phyloP scores from a whole-genome alignment of 2,329 filamentous ascomycete species.

The Tolypocladium ovalisporum region DNA sequence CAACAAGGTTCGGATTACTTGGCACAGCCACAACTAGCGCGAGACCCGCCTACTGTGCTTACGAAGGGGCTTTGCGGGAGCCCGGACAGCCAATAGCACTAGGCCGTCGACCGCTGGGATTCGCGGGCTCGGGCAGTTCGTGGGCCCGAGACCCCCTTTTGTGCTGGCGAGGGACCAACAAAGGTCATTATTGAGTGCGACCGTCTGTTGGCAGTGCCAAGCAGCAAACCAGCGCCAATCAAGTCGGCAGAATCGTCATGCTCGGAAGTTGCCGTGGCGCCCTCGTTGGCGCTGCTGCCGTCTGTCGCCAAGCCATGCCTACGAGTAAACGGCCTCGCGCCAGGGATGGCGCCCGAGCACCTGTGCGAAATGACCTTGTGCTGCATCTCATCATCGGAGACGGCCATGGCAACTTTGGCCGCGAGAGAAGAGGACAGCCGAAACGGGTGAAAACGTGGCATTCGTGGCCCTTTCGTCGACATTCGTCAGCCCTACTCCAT shows the following conservation, averaged over 20 bases:
- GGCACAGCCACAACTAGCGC: background rate
- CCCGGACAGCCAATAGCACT: background rate
- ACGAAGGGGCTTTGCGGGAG: background rate
- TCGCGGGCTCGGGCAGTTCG: background rate
- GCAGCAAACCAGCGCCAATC: background rate
- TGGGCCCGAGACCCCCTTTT: background rate
- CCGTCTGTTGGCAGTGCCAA: background rate
- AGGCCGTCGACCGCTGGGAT: no score
- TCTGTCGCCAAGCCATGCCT: no score
- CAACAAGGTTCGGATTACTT: background rate
- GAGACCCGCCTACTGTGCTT: background rate
- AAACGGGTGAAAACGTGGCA: background rate
- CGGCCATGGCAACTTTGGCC: background rate
- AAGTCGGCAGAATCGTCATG: background rate
- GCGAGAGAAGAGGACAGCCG: background rate
- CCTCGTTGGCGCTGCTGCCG: background rate
- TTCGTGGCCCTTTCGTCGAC: slow-evolving; percentile 5
- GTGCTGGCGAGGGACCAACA: background rate
- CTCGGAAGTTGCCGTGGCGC: background rate
- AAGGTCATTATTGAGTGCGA: background rate
- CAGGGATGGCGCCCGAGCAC: background rate
- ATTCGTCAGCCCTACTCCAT: slow-evolving; percentile 10
- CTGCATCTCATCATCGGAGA: background rate
- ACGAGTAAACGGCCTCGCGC: background rate
- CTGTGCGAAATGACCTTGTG: background rate